These are phyloP conservation scores for Pyrenopolyporus hunteri DNA, from an alignment of 495 filamentous ascomycete genomes.

Conservation along the genomic window DNA sequence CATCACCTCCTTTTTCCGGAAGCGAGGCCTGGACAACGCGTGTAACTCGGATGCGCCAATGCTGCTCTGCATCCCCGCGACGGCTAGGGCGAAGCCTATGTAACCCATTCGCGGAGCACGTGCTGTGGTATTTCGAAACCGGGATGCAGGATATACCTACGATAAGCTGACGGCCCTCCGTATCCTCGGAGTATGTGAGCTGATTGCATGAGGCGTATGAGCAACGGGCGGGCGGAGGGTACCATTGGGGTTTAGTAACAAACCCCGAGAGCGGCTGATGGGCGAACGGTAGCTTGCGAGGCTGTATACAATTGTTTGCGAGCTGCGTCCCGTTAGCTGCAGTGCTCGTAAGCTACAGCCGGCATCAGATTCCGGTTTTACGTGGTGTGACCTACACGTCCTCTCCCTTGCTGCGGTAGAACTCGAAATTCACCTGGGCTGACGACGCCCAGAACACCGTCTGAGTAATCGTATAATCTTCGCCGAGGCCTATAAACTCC, in stretches of 20 bases:
- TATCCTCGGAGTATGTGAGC: neutral
- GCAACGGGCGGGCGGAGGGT: neutral
- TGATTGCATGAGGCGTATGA: neutral
- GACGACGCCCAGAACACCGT: conserved; percentile 6
- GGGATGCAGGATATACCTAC: conserved; percentile 9
- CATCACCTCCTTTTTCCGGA: conserved; percentile 16
- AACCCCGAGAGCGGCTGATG: conserved; percentile 7
- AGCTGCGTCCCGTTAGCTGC: neutral
- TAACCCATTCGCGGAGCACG: conserved; percentile 14
- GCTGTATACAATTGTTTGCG: conserved; percentile 13
- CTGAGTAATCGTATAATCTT: conserved; percentile 20
- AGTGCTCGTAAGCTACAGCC: conserved; percentile 20
- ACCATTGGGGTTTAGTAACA: neutral
- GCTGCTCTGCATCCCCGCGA: conserved; percentile 27
- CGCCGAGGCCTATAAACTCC: neutral
- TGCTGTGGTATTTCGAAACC: neutral
- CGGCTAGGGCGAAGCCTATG: conserved; percentile 13
- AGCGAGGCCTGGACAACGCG: conserved; percentile 9
- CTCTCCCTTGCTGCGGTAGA: neutral
- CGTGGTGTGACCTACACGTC: conserved; percentile 2
- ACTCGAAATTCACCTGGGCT: neutral
- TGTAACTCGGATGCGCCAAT: conserved; percentile 28
- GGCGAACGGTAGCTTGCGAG: too few species aligned
- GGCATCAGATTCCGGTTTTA: conserved; percentile 22
- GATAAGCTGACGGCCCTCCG: conserved; percentile 24